A percentile compares a stretch with the other conserved stretches of the same genome.
Conservation (phyloP, 2,329 filamentous ascomycete species). For the Sporothrix schenckii region DNA sequence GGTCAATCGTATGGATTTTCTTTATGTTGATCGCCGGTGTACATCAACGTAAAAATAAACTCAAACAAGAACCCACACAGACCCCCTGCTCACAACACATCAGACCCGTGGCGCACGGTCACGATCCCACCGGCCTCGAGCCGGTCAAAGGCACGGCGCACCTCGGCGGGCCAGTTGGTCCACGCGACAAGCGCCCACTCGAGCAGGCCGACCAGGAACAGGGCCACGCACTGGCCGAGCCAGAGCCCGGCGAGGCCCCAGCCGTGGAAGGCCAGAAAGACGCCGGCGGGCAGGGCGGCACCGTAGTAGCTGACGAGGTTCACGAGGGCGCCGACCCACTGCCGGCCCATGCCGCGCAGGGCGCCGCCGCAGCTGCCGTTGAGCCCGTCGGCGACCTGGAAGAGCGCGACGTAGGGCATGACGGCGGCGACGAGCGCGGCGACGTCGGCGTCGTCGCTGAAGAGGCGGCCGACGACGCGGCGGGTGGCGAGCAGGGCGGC, state of each 20-base stretch:
- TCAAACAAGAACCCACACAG: too few relatives aligned
- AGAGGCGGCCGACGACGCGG: conserved; percentile 73
- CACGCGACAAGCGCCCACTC: conserved; percentile 80
- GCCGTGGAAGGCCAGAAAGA: conserved; percentile 82
- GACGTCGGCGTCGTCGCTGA: conserved; percentile 76
- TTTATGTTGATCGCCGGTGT: too few relatives aligned
- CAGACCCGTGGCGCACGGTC: not conserved
- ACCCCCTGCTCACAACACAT: not conserved
- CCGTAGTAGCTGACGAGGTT: conserved; percentile 85
- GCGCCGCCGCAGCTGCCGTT: conserved; percentile 84
- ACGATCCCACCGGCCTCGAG: conserved; percentile 58
- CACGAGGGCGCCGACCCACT: conserved; percentile 80
- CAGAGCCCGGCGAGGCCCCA: conserved; percentile 81
- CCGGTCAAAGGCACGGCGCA: conserved; percentile 69
- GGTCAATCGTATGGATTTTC: too few relatives aligned
- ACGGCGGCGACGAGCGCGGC: conserved; percentile 73
- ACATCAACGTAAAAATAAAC: not conserved
- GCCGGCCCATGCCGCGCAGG: conserved; percentile 79
- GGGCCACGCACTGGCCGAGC: conserved; percentile 78
- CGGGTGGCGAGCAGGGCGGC: conserved; percentile 69
- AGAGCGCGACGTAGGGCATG: conserved; percentile 83
- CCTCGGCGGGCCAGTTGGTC: conserved; percentile 76
- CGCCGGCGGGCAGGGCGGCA: conserved; percentile 77
- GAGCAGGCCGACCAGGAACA: conserved; percentile 75
- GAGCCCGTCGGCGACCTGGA: conserved; percentile 86